Conservation (phyloP, 176 grass and related monocot genomes). For the Juncus effusus region DNA sequence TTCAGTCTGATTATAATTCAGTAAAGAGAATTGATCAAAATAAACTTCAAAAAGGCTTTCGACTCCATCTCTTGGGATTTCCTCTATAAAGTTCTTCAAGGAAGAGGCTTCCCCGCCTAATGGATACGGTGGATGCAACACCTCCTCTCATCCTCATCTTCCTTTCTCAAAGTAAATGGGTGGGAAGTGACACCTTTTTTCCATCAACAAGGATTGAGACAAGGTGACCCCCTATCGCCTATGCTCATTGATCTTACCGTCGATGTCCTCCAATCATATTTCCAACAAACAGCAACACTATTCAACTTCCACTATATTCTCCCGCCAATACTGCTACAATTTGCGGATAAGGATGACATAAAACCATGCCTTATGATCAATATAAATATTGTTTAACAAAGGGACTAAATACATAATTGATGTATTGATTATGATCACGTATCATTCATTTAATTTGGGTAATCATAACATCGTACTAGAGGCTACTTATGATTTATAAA, state of each 20-base stretch:
- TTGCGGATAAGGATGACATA: too few species aligned
- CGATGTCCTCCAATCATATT: neutral
- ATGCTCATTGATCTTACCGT: neutral
- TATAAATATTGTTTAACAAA: too few species aligned
- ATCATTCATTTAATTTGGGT: too few species aligned
- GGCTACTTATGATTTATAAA: too few species aligned
- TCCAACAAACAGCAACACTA: neutral
- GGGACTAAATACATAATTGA: too few species aligned
- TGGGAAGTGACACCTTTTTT: neutral
- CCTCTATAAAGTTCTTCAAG: neutral
- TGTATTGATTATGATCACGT: too few species aligned
- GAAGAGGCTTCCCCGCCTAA: neutral
- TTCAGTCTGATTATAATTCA: too few species aligned
- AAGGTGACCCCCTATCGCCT: neutral
- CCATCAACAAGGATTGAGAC: neutral
- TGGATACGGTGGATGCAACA: neutral
- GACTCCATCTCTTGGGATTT: neutral
- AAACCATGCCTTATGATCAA: too few species aligned
- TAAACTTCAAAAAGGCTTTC: neutral
- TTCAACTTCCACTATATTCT: neutral
- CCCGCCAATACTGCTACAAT: neutral
- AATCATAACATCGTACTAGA: too few species aligned
- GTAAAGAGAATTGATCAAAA: too few species aligned
- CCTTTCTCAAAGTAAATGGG: neutral
- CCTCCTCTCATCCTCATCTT: neutral